These are phyloP conservation scores for Amaranthus cruentus DNA, from an alignment of 148 eudicot genomes.

Conservation along the genomic window DNA sequence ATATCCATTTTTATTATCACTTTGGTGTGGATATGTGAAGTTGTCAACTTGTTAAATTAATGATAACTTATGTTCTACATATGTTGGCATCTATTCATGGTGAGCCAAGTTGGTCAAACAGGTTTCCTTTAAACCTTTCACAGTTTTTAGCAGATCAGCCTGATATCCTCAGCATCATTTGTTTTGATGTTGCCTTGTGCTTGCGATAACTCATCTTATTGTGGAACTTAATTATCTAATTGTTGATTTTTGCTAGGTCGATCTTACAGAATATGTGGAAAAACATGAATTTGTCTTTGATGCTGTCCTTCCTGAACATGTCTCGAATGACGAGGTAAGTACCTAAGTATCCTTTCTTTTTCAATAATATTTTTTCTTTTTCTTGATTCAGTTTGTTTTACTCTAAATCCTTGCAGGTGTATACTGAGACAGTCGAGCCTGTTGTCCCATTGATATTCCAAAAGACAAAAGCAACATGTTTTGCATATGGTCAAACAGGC, in stretches of 20 bases:
- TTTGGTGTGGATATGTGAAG: background rate
- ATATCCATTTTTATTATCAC: background rate
- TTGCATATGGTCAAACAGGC: slow-evolving; percentile 93
- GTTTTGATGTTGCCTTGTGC: slow-evolving; percentile 3
- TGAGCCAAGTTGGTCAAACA: background rate
- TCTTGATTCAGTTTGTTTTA: slow-evolving; percentile 13
- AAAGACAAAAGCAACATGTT: slow-evolving; percentile 82
- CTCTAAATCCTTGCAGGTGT: slow-evolving; percentile 38
- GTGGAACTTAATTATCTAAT: slow-evolving; percentile 9
- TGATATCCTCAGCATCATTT: background rate
- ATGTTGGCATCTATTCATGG: no score
- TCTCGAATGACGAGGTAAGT: slow-evolving; percentile 67
- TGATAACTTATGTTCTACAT: background rate
- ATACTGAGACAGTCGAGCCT: slow-evolving; percentile 71
- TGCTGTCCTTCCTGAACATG: slow-evolving; percentile 62
- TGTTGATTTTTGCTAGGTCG: slow-evolving; percentile 45
- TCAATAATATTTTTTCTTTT: background rate
- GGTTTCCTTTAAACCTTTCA: background rate
- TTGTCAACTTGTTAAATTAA: background rate
- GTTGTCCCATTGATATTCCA: slow-evolving; percentile 69
- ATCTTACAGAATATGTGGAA: slow-evolving; percentile 77
- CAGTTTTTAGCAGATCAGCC: background rate
- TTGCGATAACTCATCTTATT: background rate
- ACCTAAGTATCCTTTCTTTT: background rate
- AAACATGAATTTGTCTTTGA: slow-evolving; percentile 75